A percentile compares a stretch with the other conserved stretches of the same genome.
phyloP scores from a whole-genome alignment of 768 basidiomycete species.

The Gloeophyllum trabeum region DNA sequence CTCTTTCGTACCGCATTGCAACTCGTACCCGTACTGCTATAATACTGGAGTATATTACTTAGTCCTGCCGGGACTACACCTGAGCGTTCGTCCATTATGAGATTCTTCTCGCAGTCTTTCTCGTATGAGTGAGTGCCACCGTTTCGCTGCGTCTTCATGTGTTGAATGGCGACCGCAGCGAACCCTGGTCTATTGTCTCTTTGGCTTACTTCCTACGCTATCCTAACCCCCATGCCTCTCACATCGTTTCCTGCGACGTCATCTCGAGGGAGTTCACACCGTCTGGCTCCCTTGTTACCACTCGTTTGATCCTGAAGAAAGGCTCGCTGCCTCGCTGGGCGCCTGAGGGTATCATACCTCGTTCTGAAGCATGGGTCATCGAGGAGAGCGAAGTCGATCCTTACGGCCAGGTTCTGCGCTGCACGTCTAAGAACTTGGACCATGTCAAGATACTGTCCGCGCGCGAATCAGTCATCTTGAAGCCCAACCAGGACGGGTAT shows the following conservation, averaged over 20 bases:
- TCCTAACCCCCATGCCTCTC: conserved; percentile 89
- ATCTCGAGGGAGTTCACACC: conserved; percentile 71
- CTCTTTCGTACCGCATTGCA: too few relatives aligned
- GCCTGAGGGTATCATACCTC: conserved; percentile 66
- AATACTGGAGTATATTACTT: too few relatives aligned
- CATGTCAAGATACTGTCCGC: conserved; percentile 93
- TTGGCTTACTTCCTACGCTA: conserved; percentile 93
- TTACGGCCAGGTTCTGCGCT: conserved; percentile 61
- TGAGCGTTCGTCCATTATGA: conserved; percentile 21
- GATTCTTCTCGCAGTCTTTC: conserved; percentile 44
- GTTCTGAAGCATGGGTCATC: conserved; percentile 89
- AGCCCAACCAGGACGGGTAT: conserved; percentile 61
- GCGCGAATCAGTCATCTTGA: conserved; percentile 69
- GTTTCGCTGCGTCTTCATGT: not conserved
- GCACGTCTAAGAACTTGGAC: conserved; percentile 82
- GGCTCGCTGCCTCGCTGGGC: conserved; percentile 92
- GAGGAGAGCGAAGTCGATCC: conserved; percentile 94
- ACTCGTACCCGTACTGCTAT: too few relatives aligned
- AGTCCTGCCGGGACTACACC: too few relatives aligned
- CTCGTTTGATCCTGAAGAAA: conserved; percentile 84
- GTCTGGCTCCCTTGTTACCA: conserved; percentile 70
- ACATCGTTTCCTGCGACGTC: conserved; percentile 93
- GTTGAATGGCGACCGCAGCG: conserved; percentile 33
- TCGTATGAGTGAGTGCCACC: conserved; percentile 37
- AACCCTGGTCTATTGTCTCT: conserved; percentile 89